Conservation (phyloP, 208 protist genomes). For the Trypanosomatidae sp. region DNA sequence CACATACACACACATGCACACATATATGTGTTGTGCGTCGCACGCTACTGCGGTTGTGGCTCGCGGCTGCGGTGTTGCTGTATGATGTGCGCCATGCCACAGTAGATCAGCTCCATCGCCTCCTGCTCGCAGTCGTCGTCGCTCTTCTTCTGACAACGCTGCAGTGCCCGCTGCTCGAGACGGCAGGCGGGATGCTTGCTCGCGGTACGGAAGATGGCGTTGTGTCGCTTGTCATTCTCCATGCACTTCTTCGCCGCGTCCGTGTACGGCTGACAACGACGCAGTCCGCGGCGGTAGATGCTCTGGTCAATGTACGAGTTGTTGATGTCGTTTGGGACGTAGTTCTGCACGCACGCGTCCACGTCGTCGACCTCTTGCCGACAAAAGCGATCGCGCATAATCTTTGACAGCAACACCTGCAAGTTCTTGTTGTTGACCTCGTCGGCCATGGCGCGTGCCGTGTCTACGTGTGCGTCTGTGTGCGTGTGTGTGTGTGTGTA, state of each 20-base stretch:
- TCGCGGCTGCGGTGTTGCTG: too few relatives aligned
- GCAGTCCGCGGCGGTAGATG: slow-evolving; percentile 53
- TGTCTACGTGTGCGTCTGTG: slow-evolving; percentile 3
- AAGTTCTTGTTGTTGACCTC: slow-evolving; percentile 62
- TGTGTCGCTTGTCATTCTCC: slow-evolving; percentile 70
- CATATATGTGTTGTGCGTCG: too few relatives aligned
- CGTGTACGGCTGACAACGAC: slow-evolving; percentile 62
- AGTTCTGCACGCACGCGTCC: slow-evolving; percentile 82
- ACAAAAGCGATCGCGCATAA: slow-evolving; percentile 78
- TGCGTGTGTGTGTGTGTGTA: background rate
- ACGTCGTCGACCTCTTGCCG: slow-evolving; percentile 44
- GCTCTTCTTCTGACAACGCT: slow-evolving; percentile 27
- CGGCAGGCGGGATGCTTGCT: slow-evolving; percentile 43
- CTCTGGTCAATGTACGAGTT: slow-evolving; percentile 72
- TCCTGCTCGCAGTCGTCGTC: slow-evolving; percentile 63
- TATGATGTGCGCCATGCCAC: slow-evolving; percentile 83
- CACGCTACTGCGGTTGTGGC: too few relatives aligned
- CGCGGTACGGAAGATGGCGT: slow-evolving; percentile 52
- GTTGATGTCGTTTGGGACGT: slow-evolving; percentile 53
- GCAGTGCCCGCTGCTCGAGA: slow-evolving; percentile 27
- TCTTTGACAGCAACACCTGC: slow-evolving; percentile 72
- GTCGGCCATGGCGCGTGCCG: slow-evolving; percentile 18
- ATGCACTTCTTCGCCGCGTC: slow-evolving; percentile 48
- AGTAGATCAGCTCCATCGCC: slow-evolving; percentile 69
- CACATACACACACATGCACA: background rate